Evolutionary conservation across 371 early-diverging fungal genomes (phyloP).

Genomic region (Fennellomyces sp.): DNA sequence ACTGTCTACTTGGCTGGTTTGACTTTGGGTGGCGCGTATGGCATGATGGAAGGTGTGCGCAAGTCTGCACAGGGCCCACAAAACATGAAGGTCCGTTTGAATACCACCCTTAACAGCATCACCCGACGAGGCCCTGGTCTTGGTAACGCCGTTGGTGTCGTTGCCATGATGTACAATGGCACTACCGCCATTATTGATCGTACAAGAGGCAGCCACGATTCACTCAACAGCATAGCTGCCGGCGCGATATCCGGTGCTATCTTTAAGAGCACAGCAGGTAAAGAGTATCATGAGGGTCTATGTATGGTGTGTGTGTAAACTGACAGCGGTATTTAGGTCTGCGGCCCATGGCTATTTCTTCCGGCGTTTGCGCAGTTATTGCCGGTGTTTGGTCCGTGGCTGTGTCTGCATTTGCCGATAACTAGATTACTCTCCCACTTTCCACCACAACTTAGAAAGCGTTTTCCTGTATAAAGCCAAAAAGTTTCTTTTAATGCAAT

Average conservation of each 20-base stretch:
- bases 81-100: slow-evolving; percentile 78
- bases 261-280: slow-evolving; percentile 73
- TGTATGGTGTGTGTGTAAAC: background rate
- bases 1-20: slow-evolving; percentile 80
- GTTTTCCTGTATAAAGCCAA: too few relatives aligned
- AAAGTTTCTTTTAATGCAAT: background rate
- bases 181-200: slow-evolving; percentile 70
- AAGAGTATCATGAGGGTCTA: slow-evolving; percentile 13
- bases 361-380: slow-evolving; percentile 61
- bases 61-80: slow-evolving; percentile 53
- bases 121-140: slow-evolving; percentile 88
- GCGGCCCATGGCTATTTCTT: slow-evolving; percentile 56
- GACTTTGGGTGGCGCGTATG: slow-evolving; percentile 81
- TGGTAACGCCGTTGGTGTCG: slow-evolving; percentile 83
- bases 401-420: slow-evolving; percentile 39
- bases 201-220: slow-evolving; percentile 66
- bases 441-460: too few relatives aligned
- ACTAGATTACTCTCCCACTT: too few relatives aligned
- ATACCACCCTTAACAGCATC: slow-evolving; percentile 82
- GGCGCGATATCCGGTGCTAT: slow-evolving; percentile 80
- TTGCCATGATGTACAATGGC: slow-evolving; percentile 83
- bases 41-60: slow-evolving; percentile 77
- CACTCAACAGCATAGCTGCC: slow-evolving; percentile 69
- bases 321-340: slow-evolving; percentile 34
- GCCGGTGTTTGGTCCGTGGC: slow-evolving; percentile 54